Evolutionary conservation across 1,139 yeast genomes (phyloP), one percentile per base, ranked within the genome.

Genomic region (Meyerozyma smithsonii): DNA sequence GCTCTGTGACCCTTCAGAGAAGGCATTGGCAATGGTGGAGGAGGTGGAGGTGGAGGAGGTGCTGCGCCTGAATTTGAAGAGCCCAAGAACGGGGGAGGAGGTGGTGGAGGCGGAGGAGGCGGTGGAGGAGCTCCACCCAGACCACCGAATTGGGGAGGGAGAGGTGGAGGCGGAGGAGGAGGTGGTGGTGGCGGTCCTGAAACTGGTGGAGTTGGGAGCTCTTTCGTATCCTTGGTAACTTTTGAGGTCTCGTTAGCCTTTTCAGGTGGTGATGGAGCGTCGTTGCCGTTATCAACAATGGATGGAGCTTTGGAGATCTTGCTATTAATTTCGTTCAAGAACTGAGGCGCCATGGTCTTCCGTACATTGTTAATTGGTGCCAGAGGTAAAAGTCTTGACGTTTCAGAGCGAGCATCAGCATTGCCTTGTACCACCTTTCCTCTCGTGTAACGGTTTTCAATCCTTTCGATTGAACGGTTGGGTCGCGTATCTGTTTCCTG

Each of bases 321-420:
- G 8, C 70, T 59, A 17, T 75, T 67, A 45, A 82, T 63, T 49
- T 83, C 89, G 39, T 72, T 68, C 47, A 83, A 64, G 57, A 78
- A 81, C 35, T 69, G 58, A 8, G 84, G 80, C 49, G 75, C 67
- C 68, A 72, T 67, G 2, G 71, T 62, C 37, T 56, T 56, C 38
- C 72, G 53, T 43, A 67, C 55, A 19, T 42, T 50, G 44, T 56
- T 63, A 21, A 18, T 18, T 16, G 34, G 11, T 3, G 34, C 12
- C 21, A 16, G 20, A 11, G 20, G 20, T 5, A 14, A 10, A 10
- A 41, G 24, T 7, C 37, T 37, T 35, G n/a, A n/a, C n/a, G 28
- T 44, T 12, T 45, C 44, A 15, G 44, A 47, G 6, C 20, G 21
- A 15, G 39, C 48, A 19, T 42, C 46, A 11, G 45, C 47, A 18